Base-by-base conservation (phyloP, 176 grass and related monocot genomes). In the Hyparrhenia diplandra region DNA sequence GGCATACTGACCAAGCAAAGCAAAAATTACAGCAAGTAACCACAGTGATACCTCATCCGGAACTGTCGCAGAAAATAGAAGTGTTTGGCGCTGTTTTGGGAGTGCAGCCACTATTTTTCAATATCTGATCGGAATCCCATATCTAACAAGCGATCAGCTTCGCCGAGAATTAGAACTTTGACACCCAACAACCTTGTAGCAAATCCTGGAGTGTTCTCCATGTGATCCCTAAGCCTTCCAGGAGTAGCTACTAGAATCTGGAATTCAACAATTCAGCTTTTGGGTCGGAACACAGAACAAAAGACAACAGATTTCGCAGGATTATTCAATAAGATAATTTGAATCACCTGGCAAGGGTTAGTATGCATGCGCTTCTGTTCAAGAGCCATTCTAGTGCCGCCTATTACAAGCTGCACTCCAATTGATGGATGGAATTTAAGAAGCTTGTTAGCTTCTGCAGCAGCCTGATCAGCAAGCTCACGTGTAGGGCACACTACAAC, bases 141-240 rank as follows among this genome's bases (percentile, higher is more conserved):
- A 94, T 98, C 96, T 75, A 98, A 83, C 30, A 98, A 84, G 54
- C 92, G 95, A 79, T 98, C 96, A 62, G 96, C 96, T 93, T 98
- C 96, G 45, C 95, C 96, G 18, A 98, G 92, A 84, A 98, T 89
- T 87, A 98, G 84, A 20, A 94, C 82, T 83, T 93, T 98, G 23
- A 98, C 88, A 58, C 92, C 96, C 83, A 85, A 89, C 68, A 98
- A 84, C 77, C 92, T 87, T 75, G 88, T 91, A 57, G 87, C 88
- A 86, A 98, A 98, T 60, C 92, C 96, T 73, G 96, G 86, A 52
- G 96, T 98, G 85, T 98, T 98, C 78, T 98, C 96, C 82, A 95
- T 93, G 75, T 98, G 96, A 86, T 98, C 96, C 88, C 60, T 93
- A 67, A 98, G 88, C 63, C 96, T 91, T 77, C 96, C 96, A 1